Conservation (phyloP, 805 yeast species). For the Vanderwaltozyma yarrowii region DNA sequence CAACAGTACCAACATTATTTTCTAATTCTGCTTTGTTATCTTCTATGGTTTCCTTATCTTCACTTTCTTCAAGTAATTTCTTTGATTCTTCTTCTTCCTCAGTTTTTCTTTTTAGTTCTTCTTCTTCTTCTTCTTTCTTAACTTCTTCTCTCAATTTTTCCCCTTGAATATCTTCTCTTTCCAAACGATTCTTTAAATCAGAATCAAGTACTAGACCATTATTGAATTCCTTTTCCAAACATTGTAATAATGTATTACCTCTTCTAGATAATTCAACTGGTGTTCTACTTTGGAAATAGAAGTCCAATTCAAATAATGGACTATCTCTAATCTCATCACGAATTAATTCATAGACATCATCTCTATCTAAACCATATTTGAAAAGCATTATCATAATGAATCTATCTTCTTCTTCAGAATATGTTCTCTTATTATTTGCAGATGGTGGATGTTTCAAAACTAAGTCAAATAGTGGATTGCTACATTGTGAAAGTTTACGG, state of each 20-base stretch:
- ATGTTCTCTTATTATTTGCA: slow-evolving; percentile 41
- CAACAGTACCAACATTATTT: not conserved
- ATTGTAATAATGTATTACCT: slow-evolving; percentile 64
- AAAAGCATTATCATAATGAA: slow-evolving; percentile 72
- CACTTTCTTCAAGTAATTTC: not conserved
- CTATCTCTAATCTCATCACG: slow-evolving; percentile 64
- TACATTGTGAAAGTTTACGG: slow-evolving; percentile 58
- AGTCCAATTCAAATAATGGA: slow-evolving; percentile 77
- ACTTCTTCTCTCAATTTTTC: slow-evolving; percentile 17
- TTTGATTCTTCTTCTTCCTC: slow-evolving; percentile 2
- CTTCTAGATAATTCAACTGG: slow-evolving; percentile 73
- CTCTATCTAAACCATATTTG: slow-evolving; percentile 69
- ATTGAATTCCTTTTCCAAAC: slow-evolving; percentile 63
- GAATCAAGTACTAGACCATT: slow-evolving; percentile 23
- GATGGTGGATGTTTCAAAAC: slow-evolving; percentile 63
- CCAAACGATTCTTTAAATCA: slow-evolving; percentile 17
- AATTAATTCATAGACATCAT: slow-evolving; percentile 68
- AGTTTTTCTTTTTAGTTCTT: slow-evolving; percentile 2
- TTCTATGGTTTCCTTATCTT: not conserved
- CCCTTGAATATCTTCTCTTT: slow-evolving; percentile 23
- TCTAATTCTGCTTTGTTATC: not conserved
- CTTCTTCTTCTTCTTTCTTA: slow-evolving; percentile 1
- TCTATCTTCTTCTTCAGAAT: slow-evolving; percentile 84
- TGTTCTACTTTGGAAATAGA: slow-evolving; percentile 73
- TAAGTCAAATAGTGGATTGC: slow-evolving; percentile 73